These are phyloP conservation scores for Viridothelium virens DNA, from an alignment of 495 filamentous ascomycete genomes.

Conservation along the genomic window DNA sequence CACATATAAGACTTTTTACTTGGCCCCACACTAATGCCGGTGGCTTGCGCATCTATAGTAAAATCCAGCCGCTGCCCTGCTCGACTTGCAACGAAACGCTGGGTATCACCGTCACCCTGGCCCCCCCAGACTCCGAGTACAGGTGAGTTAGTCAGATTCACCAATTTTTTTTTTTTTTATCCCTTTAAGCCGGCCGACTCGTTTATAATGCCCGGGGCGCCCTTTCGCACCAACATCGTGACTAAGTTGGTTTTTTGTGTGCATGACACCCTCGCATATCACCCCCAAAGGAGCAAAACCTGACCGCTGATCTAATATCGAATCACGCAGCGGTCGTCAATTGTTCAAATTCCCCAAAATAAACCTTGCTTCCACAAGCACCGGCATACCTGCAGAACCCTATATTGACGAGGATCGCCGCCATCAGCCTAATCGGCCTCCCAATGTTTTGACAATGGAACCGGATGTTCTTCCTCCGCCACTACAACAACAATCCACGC, in stretches of 20 bases:
- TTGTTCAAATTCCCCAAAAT: slow-evolving; percentile 8
- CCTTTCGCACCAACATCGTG: slow-evolving; percentile 7
- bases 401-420: slow-evolving; percentile 10
- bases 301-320: slow-evolving; percentile 2
- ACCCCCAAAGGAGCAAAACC: slow-evolving; percentile 6
- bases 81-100: slow-evolving; percentile 21
- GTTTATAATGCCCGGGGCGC: slow-evolving; percentile 6
- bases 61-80: slow-evolving; percentile 26
- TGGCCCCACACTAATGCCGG: slow-evolving; percentile 12
- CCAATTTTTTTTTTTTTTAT: not conserved
- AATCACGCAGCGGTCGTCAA: not conserved
- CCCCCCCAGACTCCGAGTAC: slow-evolving; percentile 8
- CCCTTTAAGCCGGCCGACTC: slow-evolving; percentile 9
- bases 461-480: not conserved
- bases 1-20: slow-evolving; percentile 14
- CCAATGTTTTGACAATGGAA: slow-evolving; percentile 9
- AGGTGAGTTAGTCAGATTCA: slow-evolving; percentile 8
- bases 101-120: slow-evolving; percentile 19
- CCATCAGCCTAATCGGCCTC: not conserved
- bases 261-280: slow-evolving; percentile 10
- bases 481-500: not conserved
- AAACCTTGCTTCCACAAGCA: slow-evolving; percentile 3
- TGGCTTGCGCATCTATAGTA: slow-evolving; percentile 18
- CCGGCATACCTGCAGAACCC: slow-evolving; percentile 7
- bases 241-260: slow-evolving; percentile 9